A percentile compares a stretch with the other conserved stretches of the same genome.
Conservation (phyloP, 2,329 filamentous ascomycete species). For the Setomelanomma holmii region DNA sequence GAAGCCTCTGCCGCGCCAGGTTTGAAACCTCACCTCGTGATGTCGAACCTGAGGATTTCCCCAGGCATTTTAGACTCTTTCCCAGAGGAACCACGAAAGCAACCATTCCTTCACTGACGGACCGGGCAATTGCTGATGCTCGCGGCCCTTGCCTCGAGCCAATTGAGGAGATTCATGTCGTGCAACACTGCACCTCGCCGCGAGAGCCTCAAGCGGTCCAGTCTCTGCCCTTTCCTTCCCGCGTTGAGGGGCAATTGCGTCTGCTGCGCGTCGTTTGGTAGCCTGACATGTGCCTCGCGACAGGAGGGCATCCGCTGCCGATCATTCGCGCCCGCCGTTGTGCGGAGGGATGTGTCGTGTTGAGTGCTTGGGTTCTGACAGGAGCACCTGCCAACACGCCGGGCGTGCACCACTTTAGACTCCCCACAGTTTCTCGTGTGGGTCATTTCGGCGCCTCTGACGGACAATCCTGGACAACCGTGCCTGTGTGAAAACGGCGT, state of each 20-base stretch:
- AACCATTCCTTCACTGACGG: constrained; percentile 9
- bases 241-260: constrained; percentile 2
- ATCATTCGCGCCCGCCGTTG: not conserved
- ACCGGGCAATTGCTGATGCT: not conserved
- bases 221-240: constrained; percentile 1
- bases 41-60: not conserved
- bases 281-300: not conserved
- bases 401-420: constrained; percentile 16
- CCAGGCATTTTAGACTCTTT: constrained; percentile 2
- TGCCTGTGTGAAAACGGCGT: constrained; percentile 11
- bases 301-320: not conserved
- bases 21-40: not conserved
- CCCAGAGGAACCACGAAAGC: constrained; percentile 15
- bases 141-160: constrained; percentile 10
- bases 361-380: constrained; percentile 14
- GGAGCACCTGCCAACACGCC: constrained; percentile 10
- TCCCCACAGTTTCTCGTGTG: constrained; percentile 28
- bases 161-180: constrained; percentile 17
- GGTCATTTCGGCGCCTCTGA: constrained; percentile 28
- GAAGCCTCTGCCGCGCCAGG: not conserved
- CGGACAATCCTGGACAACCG: constrained; percentile 6
- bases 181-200: constrained; percentile 14
- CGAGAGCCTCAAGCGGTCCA: constrained; percentile 6
- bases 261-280: not conserved
- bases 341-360: not conserved